Evolutionary conservation across 2,329 filamentous ascomycete genomes (phyloP).

Genomic region (Ophiocordyceps camponoti-floridani): DNA sequence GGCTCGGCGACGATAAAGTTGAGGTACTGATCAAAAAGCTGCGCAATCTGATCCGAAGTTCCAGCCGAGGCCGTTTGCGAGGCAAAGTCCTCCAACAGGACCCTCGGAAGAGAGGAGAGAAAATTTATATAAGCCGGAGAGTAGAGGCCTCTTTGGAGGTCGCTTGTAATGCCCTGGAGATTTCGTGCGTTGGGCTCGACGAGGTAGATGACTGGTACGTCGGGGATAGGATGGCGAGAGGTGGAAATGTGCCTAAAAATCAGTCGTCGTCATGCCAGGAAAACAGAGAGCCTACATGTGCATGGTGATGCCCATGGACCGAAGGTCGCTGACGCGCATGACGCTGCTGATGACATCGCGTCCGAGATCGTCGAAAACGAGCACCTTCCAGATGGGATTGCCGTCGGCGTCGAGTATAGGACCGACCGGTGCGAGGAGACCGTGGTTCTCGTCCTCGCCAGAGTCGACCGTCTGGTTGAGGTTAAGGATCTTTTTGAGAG

Average conservation of each 20-base stretch:
- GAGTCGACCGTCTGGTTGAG: slow-evolving; percentile 58
- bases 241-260: slow-evolving; percentile 55
- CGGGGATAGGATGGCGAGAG: slow-evolving; percentile 74
- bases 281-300: slow-evolving; percentile 52
- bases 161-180: slow-evolving; percentile 63
- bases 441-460: slow-evolving; percentile 43
- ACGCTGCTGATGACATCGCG: slow-evolving; percentile 96
- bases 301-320: slow-evolving; percentile 90
- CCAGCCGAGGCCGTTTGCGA: slow-evolving; percentile 68
- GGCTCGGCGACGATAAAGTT: slow-evolving; percentile 96
- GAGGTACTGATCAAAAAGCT: slow-evolving; percentile 90
- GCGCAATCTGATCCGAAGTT: slow-evolving; percentile 76
- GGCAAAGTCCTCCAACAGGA: slow-evolving; percentile 87
- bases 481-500: slow-evolving; percentile 90
- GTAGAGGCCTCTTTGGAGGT: slow-evolving; percentile 77
- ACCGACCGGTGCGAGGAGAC: slow-evolving; percentile 48
- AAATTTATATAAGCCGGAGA: slow-evolving; percentile 94
- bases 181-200: slow-evolving; percentile 75
- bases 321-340: slow-evolving; percentile 78
- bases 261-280: background rate
- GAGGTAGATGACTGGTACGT: slow-evolving; percentile 93
- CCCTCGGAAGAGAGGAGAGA: slow-evolving; percentile 77
- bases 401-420: slow-evolving; percentile 73
- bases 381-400: slow-evolving; percentile 91
- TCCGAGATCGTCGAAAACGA: slow-evolving; percentile 84